phyloP scores from a whole-genome alignment of 495 filamentous ascomycete genomes.

The Xylaria sp. region DNA sequence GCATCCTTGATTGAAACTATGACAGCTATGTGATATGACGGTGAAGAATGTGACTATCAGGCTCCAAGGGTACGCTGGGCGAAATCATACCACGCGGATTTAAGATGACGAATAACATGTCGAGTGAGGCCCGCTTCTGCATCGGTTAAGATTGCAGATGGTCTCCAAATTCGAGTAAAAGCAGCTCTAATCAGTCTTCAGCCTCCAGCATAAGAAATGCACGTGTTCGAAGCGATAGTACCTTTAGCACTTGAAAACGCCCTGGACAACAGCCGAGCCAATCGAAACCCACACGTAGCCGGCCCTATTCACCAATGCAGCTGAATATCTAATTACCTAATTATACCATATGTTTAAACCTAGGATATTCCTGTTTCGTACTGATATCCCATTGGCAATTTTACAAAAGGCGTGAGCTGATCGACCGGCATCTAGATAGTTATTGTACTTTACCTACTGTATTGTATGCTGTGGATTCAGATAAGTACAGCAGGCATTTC shows the following conservation, averaged over 20 bases:
- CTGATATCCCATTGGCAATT: background rate
- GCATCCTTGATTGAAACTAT: constrained; percentile 2
- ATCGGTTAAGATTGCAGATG: background rate
- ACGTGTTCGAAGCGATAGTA: constrained; percentile 2
- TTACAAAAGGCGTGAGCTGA: background rate
- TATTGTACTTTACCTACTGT: too few species aligned
- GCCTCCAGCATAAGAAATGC: constrained; percentile 4
- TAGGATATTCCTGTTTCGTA: background rate
- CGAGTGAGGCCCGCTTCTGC: constrained; percentile 8
- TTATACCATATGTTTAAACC: too few species aligned
- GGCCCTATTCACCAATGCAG: background rate
- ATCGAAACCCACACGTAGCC: background rate
- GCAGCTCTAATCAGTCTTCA: constrained; percentile 1
- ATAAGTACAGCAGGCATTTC: background rate
- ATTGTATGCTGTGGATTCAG: background rate
- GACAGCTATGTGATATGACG: background rate
- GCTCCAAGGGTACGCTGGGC: background rate
- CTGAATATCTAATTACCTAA: background rate
- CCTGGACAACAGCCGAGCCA: background rate
- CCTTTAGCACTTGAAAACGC: background rate
- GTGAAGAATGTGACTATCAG: background rate
- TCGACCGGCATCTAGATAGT: background rate
- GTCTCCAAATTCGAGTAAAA: constrained; percentile 9
- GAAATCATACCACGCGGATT: constrained; percentile 12
- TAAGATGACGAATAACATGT: constrained; percentile 11